phyloP scores from a whole-genome alignment of 345 rosid genomes.

The Aquilaria sinensis region DNA sequence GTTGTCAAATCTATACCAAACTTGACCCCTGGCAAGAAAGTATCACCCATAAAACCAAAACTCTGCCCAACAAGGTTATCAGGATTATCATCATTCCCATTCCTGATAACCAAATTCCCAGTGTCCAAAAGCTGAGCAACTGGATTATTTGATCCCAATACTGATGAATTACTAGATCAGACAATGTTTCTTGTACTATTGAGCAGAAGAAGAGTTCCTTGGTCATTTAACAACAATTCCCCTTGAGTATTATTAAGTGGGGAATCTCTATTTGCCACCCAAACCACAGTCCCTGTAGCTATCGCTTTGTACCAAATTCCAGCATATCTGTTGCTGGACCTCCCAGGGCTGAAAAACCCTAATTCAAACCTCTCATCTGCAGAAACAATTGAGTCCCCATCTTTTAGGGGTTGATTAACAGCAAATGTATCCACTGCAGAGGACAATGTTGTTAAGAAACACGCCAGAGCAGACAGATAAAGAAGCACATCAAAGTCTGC shows the following conservation, averaged over 20 bases:
- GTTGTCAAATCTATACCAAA: constrained; percentile 22
- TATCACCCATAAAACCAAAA: constrained; percentile 35
- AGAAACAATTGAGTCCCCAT: constrained; percentile 23
- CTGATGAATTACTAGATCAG: constrained; percentile 29
- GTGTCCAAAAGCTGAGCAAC: constrained; percentile 16
- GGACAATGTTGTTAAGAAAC: no score
- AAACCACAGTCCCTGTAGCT: constrained; percentile 18
- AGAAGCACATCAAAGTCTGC: no score
- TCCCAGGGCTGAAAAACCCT: constrained; percentile 12
- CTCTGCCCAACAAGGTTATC: constrained; percentile 34
- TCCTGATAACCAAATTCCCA: constrained; percentile 36
- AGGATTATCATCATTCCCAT: constrained; percentile 2
- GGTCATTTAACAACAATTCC: constrained; percentile 18
- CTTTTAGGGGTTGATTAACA: neutral
- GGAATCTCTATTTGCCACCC: constrained; percentile 41
- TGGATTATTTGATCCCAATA: no score
- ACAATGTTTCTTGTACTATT: neutral
- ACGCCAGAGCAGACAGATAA: no score
- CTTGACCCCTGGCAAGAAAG: constrained; percentile 36
- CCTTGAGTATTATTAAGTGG: constrained; percentile 29
- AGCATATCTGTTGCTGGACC: neutral
- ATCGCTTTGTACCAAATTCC: constrained; percentile 11
- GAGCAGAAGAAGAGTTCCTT: constrained; percentile 17
- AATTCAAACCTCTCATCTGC: constrained; percentile 8
- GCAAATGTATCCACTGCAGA: constrained; percentile 3